These are phyloP conservation scores for Boletus semigastroideus DNA, from an alignment of 1,284 basidiomycete species.

Conservation along the genomic window DNA sequence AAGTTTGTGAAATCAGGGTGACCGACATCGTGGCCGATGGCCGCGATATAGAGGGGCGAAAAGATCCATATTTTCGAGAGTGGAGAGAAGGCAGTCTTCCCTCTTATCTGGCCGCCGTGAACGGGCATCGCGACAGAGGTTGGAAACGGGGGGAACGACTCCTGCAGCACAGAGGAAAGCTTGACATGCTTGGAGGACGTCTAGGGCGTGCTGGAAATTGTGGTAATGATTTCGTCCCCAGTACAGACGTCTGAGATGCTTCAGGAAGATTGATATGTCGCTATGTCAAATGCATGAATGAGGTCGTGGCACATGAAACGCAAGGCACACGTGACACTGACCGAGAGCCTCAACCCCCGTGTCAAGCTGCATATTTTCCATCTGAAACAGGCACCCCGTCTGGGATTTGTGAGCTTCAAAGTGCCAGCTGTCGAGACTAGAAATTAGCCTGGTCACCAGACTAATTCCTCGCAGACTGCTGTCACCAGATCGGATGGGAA, in stretches of 20 bases:
- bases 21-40: slow-evolving; percentile 93
- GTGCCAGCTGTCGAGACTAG: no score
- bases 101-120: slow-evolving; percentile 51
- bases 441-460: no score
- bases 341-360: slow-evolving; percentile 65
- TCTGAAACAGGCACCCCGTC: slow-evolving; percentile 64
- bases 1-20: slow-evolving; percentile 91
- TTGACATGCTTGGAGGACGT: slow-evolving; percentile 91
- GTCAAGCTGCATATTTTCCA: slow-evolving; percentile 71
- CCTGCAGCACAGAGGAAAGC: slow-evolving; percentile 77
- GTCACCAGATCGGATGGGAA: no score
- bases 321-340: slow-evolving; percentile 42
- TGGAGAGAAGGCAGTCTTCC: slow-evolving; percentile 47
- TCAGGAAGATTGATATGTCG: slow-evolving; percentile 73
- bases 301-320: slow-evolving; percentile 20
- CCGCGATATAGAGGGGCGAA: slow-evolving; percentile 84
- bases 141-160: slow-evolving; percentile 73
- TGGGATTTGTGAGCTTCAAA: no score
- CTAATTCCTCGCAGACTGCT: no score
- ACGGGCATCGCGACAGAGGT: slow-evolving; percentile 40
- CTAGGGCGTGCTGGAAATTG: slow-evolving; percentile 93
- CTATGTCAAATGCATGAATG: slow-evolving; percentile 41
- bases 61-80: slow-evolving; percentile 66
- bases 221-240: slow-evolving; percentile 90
- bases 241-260: slow-evolving; percentile 83